Evolutionary conservation across 768 basidiomycete genomes (phyloP).

Genomic region (Rossbeevera mucosa): DNA sequence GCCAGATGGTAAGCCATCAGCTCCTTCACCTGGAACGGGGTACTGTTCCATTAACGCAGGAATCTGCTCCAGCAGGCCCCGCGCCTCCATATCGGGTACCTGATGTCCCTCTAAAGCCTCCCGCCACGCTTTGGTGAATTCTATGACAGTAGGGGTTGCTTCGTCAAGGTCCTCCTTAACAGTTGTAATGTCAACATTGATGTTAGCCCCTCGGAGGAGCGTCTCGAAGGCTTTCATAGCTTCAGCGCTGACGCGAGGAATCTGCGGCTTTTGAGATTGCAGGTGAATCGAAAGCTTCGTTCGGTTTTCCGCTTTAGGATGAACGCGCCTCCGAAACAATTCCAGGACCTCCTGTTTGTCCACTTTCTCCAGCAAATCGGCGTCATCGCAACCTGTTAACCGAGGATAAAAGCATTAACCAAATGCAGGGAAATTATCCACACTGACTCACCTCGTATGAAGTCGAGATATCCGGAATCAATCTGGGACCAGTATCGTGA

Average conservation of each 20-base stretch:
- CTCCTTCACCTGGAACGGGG: conserved; percentile 51
- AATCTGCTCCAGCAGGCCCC: conserved; percentile 49
- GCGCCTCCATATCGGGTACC: conserved; percentile 37
- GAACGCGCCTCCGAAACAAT: conserved; percentile 65
- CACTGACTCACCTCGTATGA: conserved; percentile 64
- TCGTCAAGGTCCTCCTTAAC: conserved; percentile 53
- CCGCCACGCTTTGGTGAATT: conserved; percentile 65
- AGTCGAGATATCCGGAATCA: conserved; percentile 79
- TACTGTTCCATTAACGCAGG: conserved; percentile 52
- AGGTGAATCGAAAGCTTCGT: conserved; percentile 84
- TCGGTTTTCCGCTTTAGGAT: conserved; percentile 63
- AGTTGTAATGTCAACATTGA: conserved; percentile 47
- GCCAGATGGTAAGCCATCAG: conserved; percentile 40
- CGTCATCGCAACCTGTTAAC: conserved; percentile 65
- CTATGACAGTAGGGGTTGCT: conserved; percentile 49
- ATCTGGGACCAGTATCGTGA: conserved; percentile 67
- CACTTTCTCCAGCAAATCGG: conserved; percentile 54
- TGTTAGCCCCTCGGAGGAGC: conserved; percentile 42
- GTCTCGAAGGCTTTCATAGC: conserved; percentile 61
- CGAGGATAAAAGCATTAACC: neutral
- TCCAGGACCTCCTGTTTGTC: conserved; percentile 71
- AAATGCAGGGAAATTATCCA: neutral
- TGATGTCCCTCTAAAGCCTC: conserved; percentile 38
- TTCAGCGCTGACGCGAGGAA: conserved; percentile 57
- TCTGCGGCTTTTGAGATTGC: conserved; percentile 60